Evolutionary conservation across 148 eudicot genomes (phyloP).

Genomic region (Rhododendron ferrugineum): DNA sequence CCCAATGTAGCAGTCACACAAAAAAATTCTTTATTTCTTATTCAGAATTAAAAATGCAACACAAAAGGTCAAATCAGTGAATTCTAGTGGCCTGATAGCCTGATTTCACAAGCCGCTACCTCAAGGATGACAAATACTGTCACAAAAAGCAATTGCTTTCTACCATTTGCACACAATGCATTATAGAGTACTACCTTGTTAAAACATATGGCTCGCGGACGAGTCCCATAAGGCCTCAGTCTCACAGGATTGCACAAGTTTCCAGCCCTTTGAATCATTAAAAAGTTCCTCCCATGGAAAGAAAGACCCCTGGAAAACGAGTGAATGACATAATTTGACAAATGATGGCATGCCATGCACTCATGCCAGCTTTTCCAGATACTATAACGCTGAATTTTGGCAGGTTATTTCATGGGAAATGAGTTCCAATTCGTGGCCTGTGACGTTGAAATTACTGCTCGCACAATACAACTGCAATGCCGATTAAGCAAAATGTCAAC

Average conservation of each 20-base stretch:
- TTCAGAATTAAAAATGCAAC: background rate
- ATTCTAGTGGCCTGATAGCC: background rate
- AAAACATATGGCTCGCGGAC: slow-evolving; percentile 18
- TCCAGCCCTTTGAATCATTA: slow-evolving; percentile 21
- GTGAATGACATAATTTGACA: slow-evolving; percentile 22
- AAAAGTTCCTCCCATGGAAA: slow-evolving; percentile 24
- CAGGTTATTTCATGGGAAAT: background rate
- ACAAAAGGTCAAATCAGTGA: background rate
- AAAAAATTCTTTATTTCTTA: background rate
- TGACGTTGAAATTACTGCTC: background rate
- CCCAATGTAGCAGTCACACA: background rate
- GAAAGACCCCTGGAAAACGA: slow-evolving; percentile 19
- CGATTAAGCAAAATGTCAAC: background rate
- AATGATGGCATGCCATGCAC: slow-evolving; percentile 26
- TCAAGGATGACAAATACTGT: background rate
- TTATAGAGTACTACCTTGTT: slow-evolving; percentile 33
- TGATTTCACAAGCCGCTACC: background rate
- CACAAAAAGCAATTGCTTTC: background rate
- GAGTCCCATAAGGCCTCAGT: slow-evolving; percentile 7
- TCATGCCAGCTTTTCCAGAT: slow-evolving; percentile 14
- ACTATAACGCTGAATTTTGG: background rate
- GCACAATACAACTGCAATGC: background rate
- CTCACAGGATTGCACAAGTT: slow-evolving; percentile 23
- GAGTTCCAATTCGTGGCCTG: background rate
- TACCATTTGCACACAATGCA: background rate